phyloP scores from a whole-genome alignment of 768 basidiomycete species.

The Lactifluus subvellereus region DNA sequence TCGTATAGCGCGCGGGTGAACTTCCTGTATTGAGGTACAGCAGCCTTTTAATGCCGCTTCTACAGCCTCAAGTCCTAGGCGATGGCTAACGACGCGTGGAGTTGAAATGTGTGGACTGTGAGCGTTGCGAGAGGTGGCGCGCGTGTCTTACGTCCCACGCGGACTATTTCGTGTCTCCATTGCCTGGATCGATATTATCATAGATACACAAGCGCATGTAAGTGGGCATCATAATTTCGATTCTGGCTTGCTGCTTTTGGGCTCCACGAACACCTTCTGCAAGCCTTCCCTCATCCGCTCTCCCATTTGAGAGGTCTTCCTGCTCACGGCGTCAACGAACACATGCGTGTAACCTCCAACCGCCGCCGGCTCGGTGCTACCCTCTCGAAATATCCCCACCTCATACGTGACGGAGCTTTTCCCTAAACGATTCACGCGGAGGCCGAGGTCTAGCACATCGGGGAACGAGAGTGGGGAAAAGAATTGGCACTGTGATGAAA shows the following conservation, averaged over 20 bases:
- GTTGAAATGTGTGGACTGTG: neutral
- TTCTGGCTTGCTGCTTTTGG: neutral
- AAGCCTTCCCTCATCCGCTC: slow-evolving; percentile 43
- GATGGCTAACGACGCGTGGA: neutral
- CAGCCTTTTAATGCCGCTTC: neutral
- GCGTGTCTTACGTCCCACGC: neutral
- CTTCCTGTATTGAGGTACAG: neutral
- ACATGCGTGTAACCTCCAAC: slow-evolving; percentile 72
- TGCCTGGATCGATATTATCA: neutral
- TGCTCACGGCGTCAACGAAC: slow-evolving; percentile 59
- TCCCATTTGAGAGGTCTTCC: slow-evolving; percentile 51
- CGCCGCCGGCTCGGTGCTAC: slow-evolving; percentile 32
- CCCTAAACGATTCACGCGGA: slow-evolving; percentile 63
- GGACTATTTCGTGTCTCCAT: neutral
- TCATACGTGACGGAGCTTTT: slow-evolving; percentile 76
- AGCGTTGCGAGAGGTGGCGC: neutral
- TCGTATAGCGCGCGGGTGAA: neutral
- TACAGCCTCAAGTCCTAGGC: neutral
- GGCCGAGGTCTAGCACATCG: slow-evolving; percentile 58
- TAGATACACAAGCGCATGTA: too few species aligned
- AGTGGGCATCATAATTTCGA: slow-evolving; percentile 6
- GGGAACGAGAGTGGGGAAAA: slow-evolving; percentile 73
- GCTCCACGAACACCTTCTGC: slow-evolving; percentile 30
- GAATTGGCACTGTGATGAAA: slow-evolving; percentile 75
- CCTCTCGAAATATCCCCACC: slow-evolving; percentile 63